phyloP scores from a whole-genome alignment of 352 stramenopile species.

The Globisporangium viniferum region DNA sequence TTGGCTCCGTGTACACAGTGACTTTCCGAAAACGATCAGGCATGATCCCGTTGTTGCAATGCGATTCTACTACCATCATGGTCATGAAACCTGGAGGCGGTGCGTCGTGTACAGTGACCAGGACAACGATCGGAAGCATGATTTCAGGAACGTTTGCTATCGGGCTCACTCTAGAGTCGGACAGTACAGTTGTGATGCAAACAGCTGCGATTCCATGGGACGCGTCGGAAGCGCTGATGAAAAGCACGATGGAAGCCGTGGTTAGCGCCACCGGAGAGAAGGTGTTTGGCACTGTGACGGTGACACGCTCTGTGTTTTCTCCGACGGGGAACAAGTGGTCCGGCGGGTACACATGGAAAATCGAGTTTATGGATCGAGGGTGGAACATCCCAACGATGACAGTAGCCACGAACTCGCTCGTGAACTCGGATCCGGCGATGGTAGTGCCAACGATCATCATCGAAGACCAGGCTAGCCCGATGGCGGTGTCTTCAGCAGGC shows the following conservation, averaged over 20 bases:
- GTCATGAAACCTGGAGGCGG: constrained; percentile 27
- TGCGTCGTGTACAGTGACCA: constrained; percentile 28
- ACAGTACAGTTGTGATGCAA: constrained; percentile 12
- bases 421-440: constrained; percentile 23
- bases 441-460: constrained; percentile 26
- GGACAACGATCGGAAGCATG: constrained; percentile 54
- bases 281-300: constrained; percentile 85
- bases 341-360: constrained; percentile 92
- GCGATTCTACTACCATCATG: constrained; percentile 26
- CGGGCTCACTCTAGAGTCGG: constrained; percentile 40
- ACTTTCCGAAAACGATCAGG: constrained; percentile 64
- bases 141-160: constrained; percentile 68
- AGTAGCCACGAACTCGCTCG: constrained; percentile 20
- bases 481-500: constrained; percentile 53
- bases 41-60: constrained; percentile 52
- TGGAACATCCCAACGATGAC: constrained; percentile 86
- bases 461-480: constrained; percentile 38
- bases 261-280: constrained; percentile 32
- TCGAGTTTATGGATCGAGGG: constrained; percentile 86
- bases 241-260: constrained; percentile 49
- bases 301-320: constrained; percentile 82
- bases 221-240: constrained; percentile 55
- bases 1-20: constrained; percentile 58
- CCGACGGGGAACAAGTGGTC: constrained; percentile 88
- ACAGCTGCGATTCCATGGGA: constrained; percentile 70